These are phyloP conservation scores for Podila epicladia DNA, from an alignment of 192 early-diverging fungal species.

Conservation along the genomic window DNA sequence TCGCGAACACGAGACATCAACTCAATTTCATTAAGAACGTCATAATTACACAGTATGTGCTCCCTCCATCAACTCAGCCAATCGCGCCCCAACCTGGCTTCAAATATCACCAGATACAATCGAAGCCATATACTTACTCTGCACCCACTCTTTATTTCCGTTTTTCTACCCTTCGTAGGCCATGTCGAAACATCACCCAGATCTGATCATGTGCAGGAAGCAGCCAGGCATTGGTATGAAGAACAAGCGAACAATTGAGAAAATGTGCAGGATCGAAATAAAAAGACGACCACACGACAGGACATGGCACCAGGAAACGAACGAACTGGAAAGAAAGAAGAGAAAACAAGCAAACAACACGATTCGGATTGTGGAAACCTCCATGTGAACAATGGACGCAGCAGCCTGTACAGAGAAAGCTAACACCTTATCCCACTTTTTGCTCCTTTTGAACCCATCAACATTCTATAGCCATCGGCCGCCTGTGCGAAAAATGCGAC, in stretches of 20 bases:
- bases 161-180: background rate
- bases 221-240: constrained; percentile 84
- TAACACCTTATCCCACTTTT: background rate
- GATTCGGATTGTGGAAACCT: too few relatives aligned
- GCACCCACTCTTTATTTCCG: background rate
- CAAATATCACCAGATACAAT: too few relatives aligned
- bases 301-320: background rate
- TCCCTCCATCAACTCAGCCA: too few relatives aligned
- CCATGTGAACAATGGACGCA: too few relatives aligned
- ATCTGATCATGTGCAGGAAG: constrained; percentile 96
- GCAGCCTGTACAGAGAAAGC: background rate
- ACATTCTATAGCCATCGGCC: constrained; percentile 88
- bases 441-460: background rate
- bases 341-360: background rate
- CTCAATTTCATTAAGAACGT: too few relatives aligned
- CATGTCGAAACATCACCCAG: constrained; percentile 88
- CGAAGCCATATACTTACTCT: too few relatives aligned
- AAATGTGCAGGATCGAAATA: too few relatives aligned
- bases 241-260: background rate
- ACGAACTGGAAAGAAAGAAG: background rate
- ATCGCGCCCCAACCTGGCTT: too few relatives aligned
- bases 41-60: too few relatives aligned
- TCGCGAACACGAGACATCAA: too few relatives aligned
- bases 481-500: constrained; percentile 87
- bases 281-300: background rate